Evolutionary conservation across 2,329 filamentous ascomycete species (phyloP).

Genomic region (Chalaropsis thielavioides): DNA sequence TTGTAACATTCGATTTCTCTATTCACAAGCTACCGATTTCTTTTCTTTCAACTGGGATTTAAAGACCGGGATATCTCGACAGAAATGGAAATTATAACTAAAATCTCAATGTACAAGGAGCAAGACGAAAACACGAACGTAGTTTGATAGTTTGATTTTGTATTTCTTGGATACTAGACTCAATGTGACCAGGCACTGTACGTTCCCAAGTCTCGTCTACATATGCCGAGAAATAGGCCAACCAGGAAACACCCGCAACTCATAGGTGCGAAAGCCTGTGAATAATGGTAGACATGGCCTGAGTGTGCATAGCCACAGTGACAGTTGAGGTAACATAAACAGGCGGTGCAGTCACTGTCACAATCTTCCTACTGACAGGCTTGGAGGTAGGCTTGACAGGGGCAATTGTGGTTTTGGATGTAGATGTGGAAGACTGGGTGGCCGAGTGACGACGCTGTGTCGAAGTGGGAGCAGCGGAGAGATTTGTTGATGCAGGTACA

Average conservation of each 20-base stretch:
- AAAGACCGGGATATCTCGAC: too few relatives aligned
- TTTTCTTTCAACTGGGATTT: too few relatives aligned
- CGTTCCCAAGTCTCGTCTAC: not conserved
- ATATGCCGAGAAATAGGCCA: not conserved
- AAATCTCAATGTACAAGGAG: too few relatives aligned
- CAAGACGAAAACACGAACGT: too few relatives aligned
- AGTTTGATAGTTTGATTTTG: too few relatives aligned
- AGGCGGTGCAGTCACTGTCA: slow-evolving; percentile 21
- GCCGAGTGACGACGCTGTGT: not conserved
- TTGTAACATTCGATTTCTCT: too few relatives aligned
- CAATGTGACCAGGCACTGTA: too few relatives aligned
- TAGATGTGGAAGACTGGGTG: slow-evolving; percentile 14
- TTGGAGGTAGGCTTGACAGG: not conserved
- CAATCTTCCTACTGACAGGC: slow-evolving; percentile 12
- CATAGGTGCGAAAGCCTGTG: slow-evolving; percentile 6
- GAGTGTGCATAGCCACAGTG: slow-evolving; percentile 7
- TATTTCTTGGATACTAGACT: too few relatives aligned
- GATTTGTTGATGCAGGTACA: slow-evolving; percentile 18
- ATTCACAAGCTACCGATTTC: too few relatives aligned
- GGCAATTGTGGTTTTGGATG: not conserved
- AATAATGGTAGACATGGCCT: slow-evolving; percentile 9
- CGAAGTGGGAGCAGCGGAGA: not conserved
- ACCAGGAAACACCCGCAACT: not conserved
- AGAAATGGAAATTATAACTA: too few relatives aligned
- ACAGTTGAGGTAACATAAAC: slow-evolving; percentile 27